Evolutionary conservation across 2,329 filamentous ascomycete genomes (phyloP).

Genomic region (Nothophoma quercina): DNA sequence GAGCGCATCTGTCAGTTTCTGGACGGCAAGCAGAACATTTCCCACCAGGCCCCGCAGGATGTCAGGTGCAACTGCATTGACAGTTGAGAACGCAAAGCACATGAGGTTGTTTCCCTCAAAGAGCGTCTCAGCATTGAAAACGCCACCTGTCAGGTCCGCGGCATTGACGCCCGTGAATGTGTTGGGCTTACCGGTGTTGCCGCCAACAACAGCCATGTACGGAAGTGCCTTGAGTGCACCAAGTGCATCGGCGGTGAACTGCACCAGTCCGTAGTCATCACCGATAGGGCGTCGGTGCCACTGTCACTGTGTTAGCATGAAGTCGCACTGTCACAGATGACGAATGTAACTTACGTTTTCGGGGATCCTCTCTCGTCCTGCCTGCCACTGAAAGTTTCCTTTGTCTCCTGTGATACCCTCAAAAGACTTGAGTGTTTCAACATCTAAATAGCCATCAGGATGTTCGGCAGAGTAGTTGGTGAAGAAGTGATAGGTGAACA

Average conservation of each 20-base stretch:
- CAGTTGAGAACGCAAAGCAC: conserved; percentile 54
- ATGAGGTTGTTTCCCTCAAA: conserved; percentile 58
- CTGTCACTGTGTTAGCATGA: conserved; percentile 20
- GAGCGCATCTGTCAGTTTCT: conserved; percentile 46
- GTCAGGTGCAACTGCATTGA: conserved; percentile 55
- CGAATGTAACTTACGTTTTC: conserved; percentile 36
- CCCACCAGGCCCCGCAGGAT: conserved; percentile 34
- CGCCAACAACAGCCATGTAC: conserved; percentile 44
- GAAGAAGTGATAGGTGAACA: conserved; percentile 34
- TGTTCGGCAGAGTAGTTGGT: conserved; percentile 50
- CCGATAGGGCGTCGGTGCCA: conserved; percentile 34
- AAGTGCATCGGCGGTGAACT: conserved; percentile 11
- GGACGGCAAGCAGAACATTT: conserved; percentile 30
- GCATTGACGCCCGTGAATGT: conserved; percentile 48
- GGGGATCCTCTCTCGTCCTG: conserved; percentile 53
- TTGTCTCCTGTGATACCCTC: conserved; percentile 47
- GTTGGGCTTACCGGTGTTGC: conserved; percentile 46
- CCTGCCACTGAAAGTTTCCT: conserved; percentile 40
- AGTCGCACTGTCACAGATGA: neutral
- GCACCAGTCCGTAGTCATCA: conserved; percentile 10
- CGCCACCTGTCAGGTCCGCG: conserved; percentile 47
- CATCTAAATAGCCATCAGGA: conserved; percentile 48
- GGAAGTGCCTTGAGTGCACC: conserved; percentile 29
- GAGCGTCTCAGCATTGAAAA: conserved; percentile 54
- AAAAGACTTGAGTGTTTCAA: conserved; percentile 51